Percentiles rank a stretch among this genome's conserved stretches.
Evolutionary conservation across 2,329 filamentous ascomycete species (phyloP).

Genomic region (Penicillium paneum): DNA sequence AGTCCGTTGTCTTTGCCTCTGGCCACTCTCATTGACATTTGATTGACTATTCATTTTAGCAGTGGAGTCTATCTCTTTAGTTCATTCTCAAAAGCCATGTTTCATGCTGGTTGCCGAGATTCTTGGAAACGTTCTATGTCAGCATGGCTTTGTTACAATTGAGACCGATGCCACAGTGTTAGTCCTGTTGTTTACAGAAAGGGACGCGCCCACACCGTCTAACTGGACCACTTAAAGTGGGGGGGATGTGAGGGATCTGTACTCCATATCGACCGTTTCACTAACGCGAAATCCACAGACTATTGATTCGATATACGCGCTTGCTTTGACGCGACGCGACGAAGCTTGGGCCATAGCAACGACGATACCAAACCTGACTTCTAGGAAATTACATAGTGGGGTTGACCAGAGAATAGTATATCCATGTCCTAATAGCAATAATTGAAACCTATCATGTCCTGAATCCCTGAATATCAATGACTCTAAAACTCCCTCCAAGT

Average conservation of each 20-base stretch:
- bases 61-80: not conserved
- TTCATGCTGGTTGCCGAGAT: slow-evolving; percentile 4
- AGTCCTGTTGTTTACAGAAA: slow-evolving; percentile 3
- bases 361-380: slow-evolving; percentile 8
- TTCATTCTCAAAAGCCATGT: not conserved
- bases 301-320: slow-evolving; percentile 13
- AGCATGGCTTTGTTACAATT: slow-evolving; percentile 10
- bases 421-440: not conserved
- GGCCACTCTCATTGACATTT: not conserved
- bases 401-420: not conserved
- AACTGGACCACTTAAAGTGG: slow-evolving; percentile 3
- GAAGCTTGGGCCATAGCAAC: slow-evolving; percentile 20
- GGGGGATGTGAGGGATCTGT: slow-evolving; percentile 5
- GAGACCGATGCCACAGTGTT: not conserved
- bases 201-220: not conserved
- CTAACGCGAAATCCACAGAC: slow-evolving; percentile 2
- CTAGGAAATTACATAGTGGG: slow-evolving; percentile 4
- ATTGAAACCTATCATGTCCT: not conserved
- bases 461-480: not conserved
- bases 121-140: not conserved
- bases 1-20: not conserved
- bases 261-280: not conserved
- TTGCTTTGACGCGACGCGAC: slow-evolving; percentile 14
- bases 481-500: not conserved
- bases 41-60: not conserved